Percentiles rank a stretch among this genome's conserved stretches.
These are phyloP conservation scores for Acorus calamus DNA, from an alignment of 106 monocot genomes.

Conservation along the genomic window DNA sequence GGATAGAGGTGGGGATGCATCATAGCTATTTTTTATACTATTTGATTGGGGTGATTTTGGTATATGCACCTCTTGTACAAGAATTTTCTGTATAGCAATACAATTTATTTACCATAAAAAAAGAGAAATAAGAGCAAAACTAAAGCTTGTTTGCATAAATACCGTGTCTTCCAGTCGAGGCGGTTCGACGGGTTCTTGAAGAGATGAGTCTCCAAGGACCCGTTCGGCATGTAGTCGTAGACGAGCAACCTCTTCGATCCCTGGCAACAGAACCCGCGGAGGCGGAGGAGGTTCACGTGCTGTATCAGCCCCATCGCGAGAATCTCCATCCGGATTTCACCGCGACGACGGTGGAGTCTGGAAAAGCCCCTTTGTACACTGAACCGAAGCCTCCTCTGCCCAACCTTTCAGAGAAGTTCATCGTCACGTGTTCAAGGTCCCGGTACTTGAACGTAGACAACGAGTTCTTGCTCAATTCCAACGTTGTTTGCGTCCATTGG, in stretches of 20 bases:
- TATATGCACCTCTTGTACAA: too few relatives aligned
- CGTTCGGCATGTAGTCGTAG: constrained; percentile 23
- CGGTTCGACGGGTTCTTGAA: not conserved
- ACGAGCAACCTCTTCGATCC: constrained; percentile 20
- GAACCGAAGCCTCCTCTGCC: constrained; percentile 34
- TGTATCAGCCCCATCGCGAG: constrained; percentile 23
- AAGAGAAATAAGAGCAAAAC: too few relatives aligned
- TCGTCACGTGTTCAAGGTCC: constrained; percentile 16
- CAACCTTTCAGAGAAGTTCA: constrained; percentile 27
- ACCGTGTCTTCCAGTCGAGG: constrained; percentile 9
- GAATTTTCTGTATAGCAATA: too few relatives aligned
- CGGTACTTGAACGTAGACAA: constrained; percentile 14
- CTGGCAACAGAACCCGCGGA: constrained; percentile 13
- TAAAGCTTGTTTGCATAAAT: too few relatives aligned
- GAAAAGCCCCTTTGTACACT: constrained; percentile 26
- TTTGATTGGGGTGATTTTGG: too few relatives aligned
- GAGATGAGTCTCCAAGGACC: constrained; percentile 22
- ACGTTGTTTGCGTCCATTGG: constrained; percentile 4
- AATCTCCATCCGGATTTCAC: constrained; percentile 33
- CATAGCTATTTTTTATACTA: too few relatives aligned
- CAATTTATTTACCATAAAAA: too few relatives aligned
- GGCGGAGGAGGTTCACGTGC: constrained; percentile 28
- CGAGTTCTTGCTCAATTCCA: not conserved
- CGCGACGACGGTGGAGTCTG: constrained; percentile 14
- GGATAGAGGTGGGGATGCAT: too few relatives aligned